phyloP scores from a whole-genome alignment of 257 asterid genomes.

The Mentha longifolia region DNA sequence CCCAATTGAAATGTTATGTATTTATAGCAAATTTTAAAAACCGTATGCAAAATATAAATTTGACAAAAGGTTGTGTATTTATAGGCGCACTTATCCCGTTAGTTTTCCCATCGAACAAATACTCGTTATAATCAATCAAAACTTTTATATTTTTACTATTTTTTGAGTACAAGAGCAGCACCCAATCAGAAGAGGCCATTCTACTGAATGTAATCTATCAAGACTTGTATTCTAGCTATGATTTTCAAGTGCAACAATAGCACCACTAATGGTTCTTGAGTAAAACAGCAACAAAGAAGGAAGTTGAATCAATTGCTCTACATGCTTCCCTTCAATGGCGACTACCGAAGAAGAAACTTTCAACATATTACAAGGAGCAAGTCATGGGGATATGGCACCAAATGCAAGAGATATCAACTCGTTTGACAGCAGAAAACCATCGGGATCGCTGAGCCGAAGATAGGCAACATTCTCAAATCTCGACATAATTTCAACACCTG shows the following conservation, averaged over 20 bases:
- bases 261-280: neutral
- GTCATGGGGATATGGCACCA: constrained; percentile 53
- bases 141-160: too few species aligned
- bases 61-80: too few species aligned
- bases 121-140: too few species aligned
- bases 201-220: too few species aligned
- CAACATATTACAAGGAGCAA: neutral
- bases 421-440: constrained; percentile 85
- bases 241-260: too few species aligned
- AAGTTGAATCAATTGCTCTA: neutral
- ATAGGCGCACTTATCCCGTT: too few species aligned
- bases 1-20: too few species aligned
- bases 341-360: neutral
- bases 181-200: too few species aligned
- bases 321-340: neutral
- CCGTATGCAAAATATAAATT: too few species aligned
- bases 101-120: too few species aligned
- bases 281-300: neutral
- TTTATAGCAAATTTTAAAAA: too few species aligned
- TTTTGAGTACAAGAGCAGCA: too few species aligned
- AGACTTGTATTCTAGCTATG: neutral
- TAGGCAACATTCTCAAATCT: constrained; percentile 45
- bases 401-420: constrained; percentile 92
- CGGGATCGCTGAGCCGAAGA: constrained; percentile 85
- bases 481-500: constrained; percentile 46